Base-by-base conservation (phyloP, 306 rosid genomes). In the Dalbergia cochinchinensis region DNA sequence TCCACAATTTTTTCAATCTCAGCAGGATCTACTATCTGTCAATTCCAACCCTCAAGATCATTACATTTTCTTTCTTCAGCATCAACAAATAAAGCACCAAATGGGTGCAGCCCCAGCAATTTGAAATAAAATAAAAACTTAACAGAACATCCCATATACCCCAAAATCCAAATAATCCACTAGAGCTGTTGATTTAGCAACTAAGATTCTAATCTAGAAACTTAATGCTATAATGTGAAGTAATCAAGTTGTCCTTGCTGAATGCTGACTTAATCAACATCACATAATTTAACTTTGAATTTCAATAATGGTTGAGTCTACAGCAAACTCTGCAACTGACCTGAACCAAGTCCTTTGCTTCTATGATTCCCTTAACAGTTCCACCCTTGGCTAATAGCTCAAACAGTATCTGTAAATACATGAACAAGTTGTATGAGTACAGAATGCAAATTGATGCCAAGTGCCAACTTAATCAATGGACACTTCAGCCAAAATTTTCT, bases 371-470 rank as follows among this genome's bases (percentile, higher is more conserved):
- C 88, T 91, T 91, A 22, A 95, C 93, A 7, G 93, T 93, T 80
- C 99, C 99, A 68, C 97, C 99, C 76, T 91, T 85, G 70, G 95
- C 96, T 76, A 95, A 88, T 66, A 95, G 90, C 86, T 90, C 97
- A 68, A 90, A 95, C 69, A 95, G 82, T 79, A 95, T 91, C 98
- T 92, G 86, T 78, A 86, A 85, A 66, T 68, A 64, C 20, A 76
- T 63, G 37, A 47, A 78, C 61, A 41, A 75, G 41, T 39, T 65
- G 81, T 65, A 51, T 16, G 66, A 45, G 54, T 65, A 73, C 34
- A 74, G 59, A 74, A 65, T 60, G 39, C 19, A 48, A 71, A 78
- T 47, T n/a, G 15, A 12, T 37, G 41, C 41, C 41, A 26, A 26
- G 31, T 51, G 37, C 45, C 68, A 50, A 62, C 61, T 18, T 62